Conservation (phyloP, 1,284 basidiomycete genomes). For the Pseudozyma tsukubaensis region DNA sequence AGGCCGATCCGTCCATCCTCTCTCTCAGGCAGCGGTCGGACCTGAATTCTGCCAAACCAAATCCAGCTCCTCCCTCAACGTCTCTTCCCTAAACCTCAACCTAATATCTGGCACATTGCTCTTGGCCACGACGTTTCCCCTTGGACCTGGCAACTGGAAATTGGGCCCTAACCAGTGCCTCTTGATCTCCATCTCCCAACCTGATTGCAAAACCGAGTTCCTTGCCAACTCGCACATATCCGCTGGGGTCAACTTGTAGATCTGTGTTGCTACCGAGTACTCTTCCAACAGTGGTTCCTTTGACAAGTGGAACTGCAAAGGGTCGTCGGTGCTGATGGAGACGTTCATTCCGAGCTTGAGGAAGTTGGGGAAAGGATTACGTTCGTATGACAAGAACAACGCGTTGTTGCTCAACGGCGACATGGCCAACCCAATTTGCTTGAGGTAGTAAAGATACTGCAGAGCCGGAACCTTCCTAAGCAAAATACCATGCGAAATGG, state of each 20-base stretch:
- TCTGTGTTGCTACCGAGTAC: slow-evolving; percentile 90
- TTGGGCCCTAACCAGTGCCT: slow-evolving; percentile 82
- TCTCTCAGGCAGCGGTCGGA: background rate
- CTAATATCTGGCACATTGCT: slow-evolving; percentile 96
- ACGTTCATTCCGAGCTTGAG: slow-evolving; percentile 97
- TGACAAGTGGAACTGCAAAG: slow-evolving; percentile 71
- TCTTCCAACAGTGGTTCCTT: slow-evolving; percentile 92
- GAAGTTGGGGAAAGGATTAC: slow-evolving; percentile 96
- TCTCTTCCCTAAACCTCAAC: slow-evolving; percentile 87
- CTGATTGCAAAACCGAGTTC: slow-evolving; percentile 94
- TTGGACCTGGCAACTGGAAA: slow-evolving; percentile 77
- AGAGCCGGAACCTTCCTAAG: slow-evolving; percentile 94
- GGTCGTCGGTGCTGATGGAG: slow-evolving; percentile 94
- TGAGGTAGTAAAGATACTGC: slow-evolving; percentile 78
- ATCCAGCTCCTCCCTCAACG: slow-evolving; percentile 80
- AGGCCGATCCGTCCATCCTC: no score
- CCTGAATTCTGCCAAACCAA: slow-evolving; percentile 51
- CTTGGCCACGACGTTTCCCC: slow-evolving; percentile 63
- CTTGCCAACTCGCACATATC: slow-evolving; percentile 87
- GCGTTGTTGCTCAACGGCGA: slow-evolving; percentile 98
- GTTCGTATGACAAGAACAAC: slow-evolving; percentile 93
- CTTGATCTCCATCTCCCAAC: slow-evolving; percentile 99
- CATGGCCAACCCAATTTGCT: slow-evolving; percentile 80
- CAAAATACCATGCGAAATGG: slow-evolving; percentile 97
- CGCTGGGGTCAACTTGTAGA: slow-evolving; percentile 66